Base-by-base conservation (phyloP, 352 stramenopile species). In the Phytophthora parvispora region DNA sequence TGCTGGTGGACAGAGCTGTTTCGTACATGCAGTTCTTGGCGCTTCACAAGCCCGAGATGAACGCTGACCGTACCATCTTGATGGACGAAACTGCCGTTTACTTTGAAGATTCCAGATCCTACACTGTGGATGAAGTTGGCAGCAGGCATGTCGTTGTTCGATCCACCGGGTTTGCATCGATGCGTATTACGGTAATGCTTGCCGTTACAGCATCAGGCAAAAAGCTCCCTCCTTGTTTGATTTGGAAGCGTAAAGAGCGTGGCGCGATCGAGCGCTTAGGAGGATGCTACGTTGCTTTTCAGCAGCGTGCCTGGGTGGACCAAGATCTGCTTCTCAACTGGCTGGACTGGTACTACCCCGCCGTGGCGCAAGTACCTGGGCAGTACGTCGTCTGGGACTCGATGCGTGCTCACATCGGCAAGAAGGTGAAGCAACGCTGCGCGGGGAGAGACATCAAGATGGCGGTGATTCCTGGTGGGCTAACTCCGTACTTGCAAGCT, bases 401-500 rank as follows among this genome's bases (percentile, higher is more conserved):
- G 2, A 72, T 72, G 64, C 34, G 55, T 22, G 57, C 57, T 18
- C 64, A 72, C 53, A 72, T 67, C 8, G 45, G 51, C 3, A 54
- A 67, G 38, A 8, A 27, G 8, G 22, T 56, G 2, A 72, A 72
- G 47, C 13, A 49, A 10, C 40, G 40, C 5, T 66, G 53, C 6
- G 24, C 3, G 1, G 38, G 61, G 1, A 48, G n/a, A 22, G 27
- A 4, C 0, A 65, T 72, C 16, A 50, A 57, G n/a, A 64, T 64
- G 64, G 13, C 20, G 3, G 40, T 67, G 4, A 60, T 60, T 18
- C 64, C 64, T 27, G 64, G 64, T 28, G 55, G 43, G 10, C 22
- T 72, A 20, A 70, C 63, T 6, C 40, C 63, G 3, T 70, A 70
- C 25, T 32, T 70, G 10, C 55, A n/a, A n/a, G n/a, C n/a, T n/a